Evolutionary conservation across 2,329 filamentous ascomycete genomes (phyloP).

Genomic region (Epicoccum nigrum): DNA sequence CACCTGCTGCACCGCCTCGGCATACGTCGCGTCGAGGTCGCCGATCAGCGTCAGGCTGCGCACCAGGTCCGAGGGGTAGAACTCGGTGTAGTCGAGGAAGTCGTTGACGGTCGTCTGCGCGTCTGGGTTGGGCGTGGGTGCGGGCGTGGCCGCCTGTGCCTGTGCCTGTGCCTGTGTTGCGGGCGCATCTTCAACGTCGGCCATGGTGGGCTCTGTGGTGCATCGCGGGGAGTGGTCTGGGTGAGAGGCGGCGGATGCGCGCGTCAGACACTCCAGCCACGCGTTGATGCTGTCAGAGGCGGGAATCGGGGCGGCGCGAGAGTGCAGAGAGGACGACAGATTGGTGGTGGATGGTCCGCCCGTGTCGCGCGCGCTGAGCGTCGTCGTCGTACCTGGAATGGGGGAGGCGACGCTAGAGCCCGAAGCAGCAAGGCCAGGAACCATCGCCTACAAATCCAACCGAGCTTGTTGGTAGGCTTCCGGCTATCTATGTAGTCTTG

Average conservation of each 20-base stretch:
- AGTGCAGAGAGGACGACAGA: slow-evolving; percentile 16
- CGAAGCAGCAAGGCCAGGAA: too few species aligned
- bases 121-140: slow-evolving; percentile 63
- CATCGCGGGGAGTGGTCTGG: slow-evolving; percentile 37
- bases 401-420: too few species aligned
- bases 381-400: too few species aligned
- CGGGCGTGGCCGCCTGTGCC: slow-evolving; percentile 34
- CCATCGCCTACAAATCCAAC: too few species aligned
- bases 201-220: slow-evolving; percentile 36
- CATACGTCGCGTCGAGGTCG: slow-evolving; percentile 55
- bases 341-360: slow-evolving; percentile 21
- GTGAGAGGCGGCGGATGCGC: slow-evolving; percentile 41
- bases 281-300: slow-evolving; percentile 41
- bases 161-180: slow-evolving; percentile 29
- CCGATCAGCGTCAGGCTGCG: slow-evolving; percentile 68
- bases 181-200: slow-evolving; percentile 40
- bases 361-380: too few species aligned
- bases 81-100: slow-evolving; percentile 72
- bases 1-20: slow-evolving; percentile 51
- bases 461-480: too few species aligned
- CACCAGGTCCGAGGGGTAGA: slow-evolving; percentile 68
- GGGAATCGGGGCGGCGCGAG: slow-evolving; percentile 37
- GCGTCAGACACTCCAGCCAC: slow-evolving; percentile 49
- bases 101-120: slow-evolving; percentile 70
- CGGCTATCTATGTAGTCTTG: too few species aligned